phyloP scores from a whole-genome alignment of 2,329 filamentous ascomycete genomes.

The Cladosporium sp. region DNA sequence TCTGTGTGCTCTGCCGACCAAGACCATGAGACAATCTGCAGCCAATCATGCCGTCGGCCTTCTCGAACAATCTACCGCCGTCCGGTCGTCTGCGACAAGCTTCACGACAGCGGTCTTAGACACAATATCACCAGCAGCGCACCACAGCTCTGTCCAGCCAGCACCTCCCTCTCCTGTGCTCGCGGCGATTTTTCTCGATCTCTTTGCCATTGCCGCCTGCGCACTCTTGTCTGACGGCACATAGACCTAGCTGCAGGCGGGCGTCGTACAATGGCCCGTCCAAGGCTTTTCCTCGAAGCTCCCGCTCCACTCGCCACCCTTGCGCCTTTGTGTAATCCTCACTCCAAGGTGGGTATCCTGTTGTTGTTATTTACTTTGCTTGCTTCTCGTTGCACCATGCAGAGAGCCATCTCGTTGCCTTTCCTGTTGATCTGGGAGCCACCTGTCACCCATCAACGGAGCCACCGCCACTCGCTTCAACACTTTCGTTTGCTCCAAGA shows the following conservation, averaged over 20 bases:
- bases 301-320: constrained; percentile 24
- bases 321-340: constrained; percentile 31
- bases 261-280: constrained; percentile 18
- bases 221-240: constrained; percentile 11
- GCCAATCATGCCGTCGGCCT: constrained; percentile 9
- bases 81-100: constrained; percentile 8
- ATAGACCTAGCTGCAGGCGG: constrained; percentile 14
- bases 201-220: constrained; percentile 5
- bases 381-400: constrained; percentile 24
- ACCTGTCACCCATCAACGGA: constrained; percentile 20
- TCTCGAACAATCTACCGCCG: constrained; percentile 2
- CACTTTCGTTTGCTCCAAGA: constrained; percentile 7
- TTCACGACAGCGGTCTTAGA: constrained; percentile 14
- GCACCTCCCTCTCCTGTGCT: constrained; percentile 7
- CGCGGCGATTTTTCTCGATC: constrained; percentile 2
- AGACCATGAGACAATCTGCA: constrained; percentile 9
- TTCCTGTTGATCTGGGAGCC: constrained; percentile 16
- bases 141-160: neutral
- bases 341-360: constrained; percentile 14
- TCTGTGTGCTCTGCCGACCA: constrained; percentile 11
- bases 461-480: constrained; percentile 21
- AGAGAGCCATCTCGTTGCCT: constrained; percentile 22
- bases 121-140: constrained; percentile 14
- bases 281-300: constrained; percentile 13
- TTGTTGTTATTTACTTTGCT: constrained; percentile 24